phyloP scores from a whole-genome alignment of 2,329 filamentous ascomycete species.

The Neonectria punicea region DNA sequence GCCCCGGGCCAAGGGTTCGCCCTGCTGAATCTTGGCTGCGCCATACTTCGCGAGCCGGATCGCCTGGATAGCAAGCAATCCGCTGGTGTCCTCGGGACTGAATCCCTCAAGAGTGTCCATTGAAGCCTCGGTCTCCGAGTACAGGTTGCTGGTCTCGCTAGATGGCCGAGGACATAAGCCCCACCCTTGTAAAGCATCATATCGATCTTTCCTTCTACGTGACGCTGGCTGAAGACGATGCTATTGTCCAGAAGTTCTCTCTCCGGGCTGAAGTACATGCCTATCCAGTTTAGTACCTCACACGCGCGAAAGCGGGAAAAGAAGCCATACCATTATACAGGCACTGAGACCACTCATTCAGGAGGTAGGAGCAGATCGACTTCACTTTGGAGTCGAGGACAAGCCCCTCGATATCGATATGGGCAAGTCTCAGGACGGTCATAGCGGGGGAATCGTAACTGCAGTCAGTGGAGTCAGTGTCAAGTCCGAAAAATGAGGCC shows the following conservation, averaged over 20 bases:
- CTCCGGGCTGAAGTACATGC: slow-evolving; percentile 63
- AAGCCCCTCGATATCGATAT: slow-evolving; percentile 63
- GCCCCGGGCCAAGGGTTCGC: slow-evolving; percentile 27
- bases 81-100: slow-evolving; percentile 53
- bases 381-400: slow-evolving; percentile 65
- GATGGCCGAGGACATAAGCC: slow-evolving; percentile 54
- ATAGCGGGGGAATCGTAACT: slow-evolving; percentile 51
- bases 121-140: slow-evolving; percentile 57
- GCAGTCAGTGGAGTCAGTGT: neutral
- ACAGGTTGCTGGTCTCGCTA: slow-evolving; percentile 54
- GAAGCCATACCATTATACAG: slow-evolving; percentile 57
- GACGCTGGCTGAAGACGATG: slow-evolving; percentile 66
- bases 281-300: neutral
- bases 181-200: slow-evolving; percentile 47
- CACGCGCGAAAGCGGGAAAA: neutral
- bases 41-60: slow-evolving; percentile 65
- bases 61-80: slow-evolving; percentile 74
- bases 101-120: slow-evolving; percentile 60
- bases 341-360: slow-evolving; percentile 57
- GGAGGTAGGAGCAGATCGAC: slow-evolving; percentile 59
- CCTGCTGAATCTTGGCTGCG: slow-evolving; percentile 28
- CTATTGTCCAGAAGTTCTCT: slow-evolving; percentile 66
- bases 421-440: slow-evolving; percentile 43
- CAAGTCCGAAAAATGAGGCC: neutral
- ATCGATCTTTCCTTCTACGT: slow-evolving; percentile 50